Evolutionary conservation across 805 yeast species (phyloP), one percentile per base, ranked within the genome.

Genomic region (Starmerella apis): DNA sequence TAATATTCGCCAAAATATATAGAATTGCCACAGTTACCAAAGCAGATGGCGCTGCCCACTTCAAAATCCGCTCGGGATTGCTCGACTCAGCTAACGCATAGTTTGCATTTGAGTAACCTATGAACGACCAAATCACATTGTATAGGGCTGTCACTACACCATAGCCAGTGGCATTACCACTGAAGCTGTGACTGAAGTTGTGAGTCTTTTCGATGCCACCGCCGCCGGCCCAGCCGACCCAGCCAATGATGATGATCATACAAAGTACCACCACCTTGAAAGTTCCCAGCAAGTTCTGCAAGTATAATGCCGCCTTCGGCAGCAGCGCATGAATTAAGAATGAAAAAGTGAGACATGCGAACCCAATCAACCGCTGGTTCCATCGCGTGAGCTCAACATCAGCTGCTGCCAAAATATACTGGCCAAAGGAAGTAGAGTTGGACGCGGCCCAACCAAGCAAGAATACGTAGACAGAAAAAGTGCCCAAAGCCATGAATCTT

Each of bases 361-460:
- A 69, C 56, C 88, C 94, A 57, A 85, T 75, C 36, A 79, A 87
- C 61, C 90, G 73, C 56, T 81, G 80, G 59, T 79, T 78, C 94
- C 94, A 85, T 58, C 79, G 74, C 32, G 24, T 23, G 14, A 39
- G 38, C 46, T 31, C 49, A 10, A 32, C 30, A n/a, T 38, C 31
- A 0, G 48, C 49, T 0, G 53, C 94, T 36, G 75, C 76, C 52
- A 84, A 70, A 53, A 85, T 72, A 67, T 82, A 84, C 61, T 81
- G 82, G 27, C 94, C 94, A 56, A 82, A 82, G 31, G 83, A 85
- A 46, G 83, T 78, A 19, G 88, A 80, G 65, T 83, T 83, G 64
- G 88, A 85, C 10, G 92, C 79, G 20, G 94, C 88, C 86, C 88
- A 85, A 32, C 92, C 92, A 44, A 85, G 69, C 59, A 83, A 74